Evolutionary conservation across 495 filamentous ascomycete genomes (phyloP), one percentile per base, ranked within the genome.

Genomic region (Entonaema liquescens): DNA sequence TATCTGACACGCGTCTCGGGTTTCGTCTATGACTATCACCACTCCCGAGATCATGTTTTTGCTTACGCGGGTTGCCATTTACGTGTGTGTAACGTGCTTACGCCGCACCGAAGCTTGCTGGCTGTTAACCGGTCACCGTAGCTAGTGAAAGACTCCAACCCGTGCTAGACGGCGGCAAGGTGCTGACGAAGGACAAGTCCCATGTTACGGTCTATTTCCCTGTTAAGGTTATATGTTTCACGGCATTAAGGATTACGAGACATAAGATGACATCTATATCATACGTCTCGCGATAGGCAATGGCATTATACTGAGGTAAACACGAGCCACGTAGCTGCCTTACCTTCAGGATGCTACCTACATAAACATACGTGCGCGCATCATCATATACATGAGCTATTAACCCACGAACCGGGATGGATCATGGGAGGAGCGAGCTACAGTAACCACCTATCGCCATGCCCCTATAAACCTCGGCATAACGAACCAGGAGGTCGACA

Each of bases 321-420:
- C 61, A 17, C 23, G 21, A 19, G 52, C 44, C 54, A 64, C 54
- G 59, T 65, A 60, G 54, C 55, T 49, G 23, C 21, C 23, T 42
- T 55, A 61, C 12, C 42, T 19, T 59, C 21, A 29, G 33, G 50
- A 61, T 54, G 36, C 57, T 40, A 28, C 47, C 59, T 33, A 53
- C 29, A 55, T 55, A 3, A 31, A 36, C 53, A 35, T 56, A 36
- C 53, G 29, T 35, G 29, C 29, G 47, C 36, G 44, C 49, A 61
- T 60, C 61, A 42, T 50, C 63, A n/a, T 59, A 29, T 63, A 71
- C 70, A 56, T 72, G 65, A 68, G 64, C 49, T 65, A 72, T 73
- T 69, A 73, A 66, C 70, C 70, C 70, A 73, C 57, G 57, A 73
- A 66, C 70, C 70, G 61, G 70, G 70, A 62, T 66, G 40, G 57